These are phyloP conservation scores for Gossypium schwendimanii DNA, from an alignment of 441 rosid genomes.

Conservation along the genomic window DNA sequence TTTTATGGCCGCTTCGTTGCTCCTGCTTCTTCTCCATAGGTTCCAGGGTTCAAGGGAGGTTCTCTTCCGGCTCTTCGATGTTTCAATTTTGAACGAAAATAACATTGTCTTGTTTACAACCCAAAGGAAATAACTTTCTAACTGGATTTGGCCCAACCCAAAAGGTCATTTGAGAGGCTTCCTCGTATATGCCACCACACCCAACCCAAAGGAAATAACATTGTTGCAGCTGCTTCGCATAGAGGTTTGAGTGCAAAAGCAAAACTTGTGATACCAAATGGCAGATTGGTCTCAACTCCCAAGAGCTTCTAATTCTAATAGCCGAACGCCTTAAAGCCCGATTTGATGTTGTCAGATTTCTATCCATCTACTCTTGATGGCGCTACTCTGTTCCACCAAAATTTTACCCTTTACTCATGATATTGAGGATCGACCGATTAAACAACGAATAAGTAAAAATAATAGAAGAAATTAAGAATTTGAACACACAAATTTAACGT, in stretches of 20 bases:
- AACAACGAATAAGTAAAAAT: no score
- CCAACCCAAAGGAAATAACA: no score
- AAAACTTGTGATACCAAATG: conserved; percentile 11
- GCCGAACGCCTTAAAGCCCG: conserved; percentile 21
- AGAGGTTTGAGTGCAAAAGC: neutral
- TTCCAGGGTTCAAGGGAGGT: neutral
- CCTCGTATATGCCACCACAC: neutral
- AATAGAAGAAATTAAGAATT: no score
- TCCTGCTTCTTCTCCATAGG: conserved; percentile 25
- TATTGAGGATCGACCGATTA: no score
- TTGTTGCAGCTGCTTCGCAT: no score
- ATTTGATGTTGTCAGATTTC: conserved; percentile 26
- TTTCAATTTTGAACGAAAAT: neutral
- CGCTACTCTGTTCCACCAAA: conserved; percentile 20
- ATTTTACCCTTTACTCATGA: neutral
- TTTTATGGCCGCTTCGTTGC: conserved; percentile 7
- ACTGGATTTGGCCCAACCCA: neutral
- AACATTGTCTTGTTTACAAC: neutral
- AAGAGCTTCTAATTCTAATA: conserved; percentile 23
- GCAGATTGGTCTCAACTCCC: conserved; percentile 30
- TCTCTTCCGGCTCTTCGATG: neutral
- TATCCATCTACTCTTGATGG: conserved; percentile 37
- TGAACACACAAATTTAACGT: no score
- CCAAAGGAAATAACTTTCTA: neutral
- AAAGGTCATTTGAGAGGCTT: neutral